These are phyloP conservation scores for Mycena galericulata DNA, from an alignment of 768 basidiomycete genomes.

Conservation along the genomic window DNA sequence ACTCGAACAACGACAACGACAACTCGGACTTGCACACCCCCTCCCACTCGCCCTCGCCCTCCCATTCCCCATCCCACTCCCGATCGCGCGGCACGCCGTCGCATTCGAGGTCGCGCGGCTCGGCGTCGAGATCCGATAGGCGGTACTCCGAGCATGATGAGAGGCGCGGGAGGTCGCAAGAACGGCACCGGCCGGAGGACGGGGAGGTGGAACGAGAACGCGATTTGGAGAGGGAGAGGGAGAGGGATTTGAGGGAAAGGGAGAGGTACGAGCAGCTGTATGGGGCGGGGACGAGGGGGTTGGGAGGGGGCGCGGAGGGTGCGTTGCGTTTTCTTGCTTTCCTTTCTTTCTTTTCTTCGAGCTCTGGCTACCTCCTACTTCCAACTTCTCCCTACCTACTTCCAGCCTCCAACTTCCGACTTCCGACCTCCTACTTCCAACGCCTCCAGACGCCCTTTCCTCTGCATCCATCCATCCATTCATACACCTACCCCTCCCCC, in stretches of 20 bases:
- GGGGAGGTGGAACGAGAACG: background rate
- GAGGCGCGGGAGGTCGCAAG: background rate
- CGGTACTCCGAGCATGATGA: too few species aligned
- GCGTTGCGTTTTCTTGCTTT: background rate
- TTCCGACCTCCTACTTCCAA: too few species aligned
- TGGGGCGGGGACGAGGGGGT: background rate
- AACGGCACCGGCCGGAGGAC: background rate
- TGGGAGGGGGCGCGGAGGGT: background rate
- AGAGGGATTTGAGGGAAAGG: constrained; percentile 1
- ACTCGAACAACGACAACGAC: too few species aligned
- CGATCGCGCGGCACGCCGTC: constrained; percentile 4
- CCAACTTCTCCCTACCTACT: too few species aligned
- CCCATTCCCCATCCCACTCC: too few species aligned
- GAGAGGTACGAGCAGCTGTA: constrained; percentile 25
- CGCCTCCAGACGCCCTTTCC: too few species aligned
- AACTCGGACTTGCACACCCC: constrained; percentile 1
- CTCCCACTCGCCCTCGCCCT: background rate
- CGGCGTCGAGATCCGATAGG: background rate
- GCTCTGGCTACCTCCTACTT: background rate
- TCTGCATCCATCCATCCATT: background rate
- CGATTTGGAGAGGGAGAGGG: constrained; percentile 8
- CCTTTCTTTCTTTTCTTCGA: background rate
- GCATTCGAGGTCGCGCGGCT: constrained; percentile 8
- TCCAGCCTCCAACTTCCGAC: too few species aligned
- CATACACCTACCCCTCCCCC: background rate